These are phyloP conservation scores for Penicillium coprophilum DNA, from an alignment of 495 filamentous ascomycete species.

Conservation along the genomic window DNA sequence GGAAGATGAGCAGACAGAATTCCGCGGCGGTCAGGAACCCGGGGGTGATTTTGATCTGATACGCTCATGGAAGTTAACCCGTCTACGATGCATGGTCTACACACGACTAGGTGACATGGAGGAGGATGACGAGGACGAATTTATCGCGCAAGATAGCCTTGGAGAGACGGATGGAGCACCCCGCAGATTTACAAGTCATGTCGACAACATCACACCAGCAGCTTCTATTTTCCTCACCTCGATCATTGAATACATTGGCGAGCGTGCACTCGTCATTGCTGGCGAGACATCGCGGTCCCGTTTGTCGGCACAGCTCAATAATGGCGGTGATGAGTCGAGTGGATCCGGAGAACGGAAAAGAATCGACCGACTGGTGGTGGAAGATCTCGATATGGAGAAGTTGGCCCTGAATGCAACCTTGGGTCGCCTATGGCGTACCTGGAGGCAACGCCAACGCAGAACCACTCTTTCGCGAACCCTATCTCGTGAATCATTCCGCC, in stretches of 20 bases:
- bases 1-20: conserved; percentile 66
- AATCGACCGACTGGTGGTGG: conserved; percentile 70
- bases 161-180: conserved; percentile 49
- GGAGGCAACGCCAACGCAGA: conserved; percentile 75
- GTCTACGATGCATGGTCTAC: conserved; percentile 96
- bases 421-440: conserved; percentile 89
- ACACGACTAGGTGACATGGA: conserved; percentile 96
- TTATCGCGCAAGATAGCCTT: conserved; percentile 69
- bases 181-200: conserved; percentile 54
- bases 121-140: conserved; percentile 91
- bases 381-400: conserved; percentile 91
- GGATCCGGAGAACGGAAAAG: conserved; percentile 28
- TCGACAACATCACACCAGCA: conserved; percentile 80
- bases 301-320: conserved; percentile 42
- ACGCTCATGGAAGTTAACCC: conserved; percentile 84
- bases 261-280: conserved; percentile 83
- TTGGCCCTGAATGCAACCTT: conserved; percentile 84
- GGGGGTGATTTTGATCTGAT: conserved; percentile 77
- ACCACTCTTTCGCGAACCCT: conserved; percentile 39
- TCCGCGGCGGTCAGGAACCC: conserved; percentile 52
- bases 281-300: conserved; percentile 84
- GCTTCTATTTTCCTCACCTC: conserved; percentile 95
- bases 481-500: conserved; percentile 47
- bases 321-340: conserved; percentile 20
- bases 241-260: conserved; percentile 90